Percentiles rank a stretch among this genome's conserved stretches.
phyloP scores from a whole-genome alignment of 2,329 filamentous ascomycete genomes.

The Xylariaceae sp. region DNA sequence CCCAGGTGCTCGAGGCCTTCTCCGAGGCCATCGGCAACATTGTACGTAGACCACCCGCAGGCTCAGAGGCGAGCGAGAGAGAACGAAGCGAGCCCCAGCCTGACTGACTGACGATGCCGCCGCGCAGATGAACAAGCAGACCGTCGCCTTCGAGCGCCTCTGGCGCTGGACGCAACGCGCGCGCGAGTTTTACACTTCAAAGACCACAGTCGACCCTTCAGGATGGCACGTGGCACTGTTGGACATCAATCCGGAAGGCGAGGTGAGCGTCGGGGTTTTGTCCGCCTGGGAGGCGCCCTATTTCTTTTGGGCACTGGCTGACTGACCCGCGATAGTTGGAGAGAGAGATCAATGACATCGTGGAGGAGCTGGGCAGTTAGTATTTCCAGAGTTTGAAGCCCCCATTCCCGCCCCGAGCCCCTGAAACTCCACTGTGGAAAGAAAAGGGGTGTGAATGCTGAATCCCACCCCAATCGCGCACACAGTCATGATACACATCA shows the following conservation, averaged over 20 bases:
- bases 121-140: constrained; percentile 29
- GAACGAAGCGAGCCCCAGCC: too few relatives aligned
- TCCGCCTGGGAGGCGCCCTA: too few relatives aligned
- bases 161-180: constrained; percentile 27
- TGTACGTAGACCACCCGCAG: constrained; percentile 22
- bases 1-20: constrained; percentile 34
- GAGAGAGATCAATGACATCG: constrained; percentile 37
- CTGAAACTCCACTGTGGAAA: too few relatives aligned
- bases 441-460: too few relatives aligned
- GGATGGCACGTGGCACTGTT: constrained; percentile 25
- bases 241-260: constrained; percentile 35
- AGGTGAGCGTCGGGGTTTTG: too few relatives aligned
- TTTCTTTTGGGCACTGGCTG: too few relatives aligned
- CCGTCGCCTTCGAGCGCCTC: constrained; percentile 28
- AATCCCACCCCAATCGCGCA: too few relatives aligned
- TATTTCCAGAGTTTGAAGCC: too few relatives aligned
- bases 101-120: background rate
- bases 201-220: constrained; percentile 12
- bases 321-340: too few relatives aligned
- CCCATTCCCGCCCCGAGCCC: too few relatives aligned
- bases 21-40: constrained; percentile 32
- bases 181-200: constrained; percentile 12
- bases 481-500: constrained; percentile 35
- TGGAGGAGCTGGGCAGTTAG: constrained; percentile 41
- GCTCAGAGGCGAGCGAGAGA: background rate